Percentiles rank a stretch among this genome's conserved stretches.
phyloP scores from a whole-genome alignment of 192 early-diverging fungal genomes.

The Backusella morwellensis region DNA sequence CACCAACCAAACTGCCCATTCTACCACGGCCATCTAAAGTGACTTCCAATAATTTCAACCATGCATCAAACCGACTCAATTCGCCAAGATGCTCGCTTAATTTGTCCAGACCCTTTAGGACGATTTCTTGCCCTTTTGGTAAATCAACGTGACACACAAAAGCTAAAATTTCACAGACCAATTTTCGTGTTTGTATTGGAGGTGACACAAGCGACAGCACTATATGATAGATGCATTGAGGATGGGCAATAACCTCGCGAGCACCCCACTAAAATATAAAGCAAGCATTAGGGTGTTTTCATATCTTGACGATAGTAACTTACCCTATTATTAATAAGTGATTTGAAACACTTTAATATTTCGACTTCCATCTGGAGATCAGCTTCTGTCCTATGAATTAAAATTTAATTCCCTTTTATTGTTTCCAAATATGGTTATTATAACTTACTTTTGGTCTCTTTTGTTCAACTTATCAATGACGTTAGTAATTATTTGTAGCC shows the following conservation, averaged over 20 bases:
- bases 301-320: background rate
- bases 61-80: conserved; percentile 70
- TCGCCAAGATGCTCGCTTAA: conserved; percentile 64
- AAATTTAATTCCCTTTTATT: background rate
- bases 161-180: conserved; percentile 75
- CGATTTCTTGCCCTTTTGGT: conserved; percentile 72
- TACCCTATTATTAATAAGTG: conserved; percentile 64
- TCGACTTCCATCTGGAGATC: conserved; percentile 80
- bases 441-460: conserved; percentile 49
- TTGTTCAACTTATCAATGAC: conserved; percentile 64
- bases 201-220: conserved; percentile 75
- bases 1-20: conserved; percentile 76
- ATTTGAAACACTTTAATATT: conserved; percentile 79
- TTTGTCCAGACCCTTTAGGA: conserved; percentile 76
- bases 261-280: conserved; percentile 65
- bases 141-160: conserved; percentile 76
- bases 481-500: conserved; percentile 68
- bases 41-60: conserved; percentile 71
- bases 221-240: conserved; percentile 69
- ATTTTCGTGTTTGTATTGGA: conserved; percentile 65
- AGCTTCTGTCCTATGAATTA: conserved; percentile 53
- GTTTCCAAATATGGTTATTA: background rate
- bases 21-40: conserved; percentile 80
- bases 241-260: conserved; percentile 68
- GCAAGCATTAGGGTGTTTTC: background rate